Evolutionary conservation across 1,284 basidiomycete genomes (phyloP), one percentile per base, ranked within the genome.

Genomic region (Naganishia sp.): DNA sequence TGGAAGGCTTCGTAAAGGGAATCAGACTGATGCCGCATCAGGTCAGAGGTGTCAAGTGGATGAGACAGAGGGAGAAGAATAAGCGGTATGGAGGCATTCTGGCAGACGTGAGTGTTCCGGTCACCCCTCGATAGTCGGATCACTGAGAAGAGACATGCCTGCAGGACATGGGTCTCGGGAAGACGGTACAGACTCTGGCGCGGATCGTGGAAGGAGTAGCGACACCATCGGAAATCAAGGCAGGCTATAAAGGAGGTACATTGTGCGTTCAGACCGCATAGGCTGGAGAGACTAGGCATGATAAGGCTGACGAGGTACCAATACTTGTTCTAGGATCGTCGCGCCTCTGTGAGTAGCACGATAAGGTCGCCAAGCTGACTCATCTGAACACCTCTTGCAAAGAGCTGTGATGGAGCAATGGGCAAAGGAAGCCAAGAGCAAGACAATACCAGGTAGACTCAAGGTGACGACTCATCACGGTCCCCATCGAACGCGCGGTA

Each of bases 121-220:
- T n/a, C 4, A 15, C 10, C 4, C 6, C 11, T 23, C 39, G 46
- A 9, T 7, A 28, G 13, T 25, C n/a, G 28, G 25, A 18, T 18
- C 15, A 43, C 48, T 43, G 16, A 61, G 13, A 23, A 9, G 28
- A 11, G 18, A 6, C 6, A 18, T 31, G 6, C 31, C 28, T 11
- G 9, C 56, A 80, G 78, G 79, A 81, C 67, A 82, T 82, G 81
- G 81, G 81, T 70, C 83, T 94, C 1, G 93, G 92, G 1, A 94
- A 96, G 81, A 97, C 93, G 0, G 90, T 95, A n/a, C 94, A 96
- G 75, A 90, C 90, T 0, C 81, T 96, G 7, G 85, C 89, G 0
- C 84, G 91, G 0, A 92, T 96, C 46, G 86, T 90, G 0, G 89
- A 91, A 66, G 89, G 89, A 1, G 82, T 84, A 5, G 85, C 89